phyloP scores from a whole-genome alignment of 306 rosid genomes.

The Spatholobus suberectus region DNA sequence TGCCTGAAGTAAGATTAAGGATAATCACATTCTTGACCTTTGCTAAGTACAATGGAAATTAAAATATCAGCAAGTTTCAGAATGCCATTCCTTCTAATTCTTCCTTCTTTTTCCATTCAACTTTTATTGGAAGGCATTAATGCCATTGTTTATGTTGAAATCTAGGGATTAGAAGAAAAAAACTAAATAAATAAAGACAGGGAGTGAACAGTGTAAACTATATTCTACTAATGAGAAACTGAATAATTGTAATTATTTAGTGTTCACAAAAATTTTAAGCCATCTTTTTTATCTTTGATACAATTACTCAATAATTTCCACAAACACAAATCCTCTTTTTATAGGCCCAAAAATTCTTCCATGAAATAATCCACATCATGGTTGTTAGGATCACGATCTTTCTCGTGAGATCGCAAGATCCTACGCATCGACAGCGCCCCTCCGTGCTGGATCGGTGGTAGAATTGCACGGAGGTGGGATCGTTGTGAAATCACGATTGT shows the following conservation, averaged over 20 bases:
- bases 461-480: too few relatives aligned
- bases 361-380: not conserved
- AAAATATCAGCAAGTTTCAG: conserved; percentile 32
- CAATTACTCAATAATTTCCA: not conserved
- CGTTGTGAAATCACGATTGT: too few relatives aligned
- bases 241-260: not conserved
- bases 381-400: too few relatives aligned
- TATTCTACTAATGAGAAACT: not conserved
- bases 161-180: not conserved
- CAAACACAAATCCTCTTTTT: not conserved
- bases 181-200: not conserved
- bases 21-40: conserved; percentile 27
- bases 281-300: not conserved
- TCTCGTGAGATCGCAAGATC: too few relatives aligned
- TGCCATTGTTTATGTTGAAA: conserved; percentile 8
- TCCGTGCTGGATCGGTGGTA: too few relatives aligned
- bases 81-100: conserved; percentile 2
- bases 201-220: not conserved
- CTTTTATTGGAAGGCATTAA: not conserved
- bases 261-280: not conserved
- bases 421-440: too few relatives aligned
- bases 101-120: conserved; percentile 22
- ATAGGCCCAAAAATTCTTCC: not conserved
- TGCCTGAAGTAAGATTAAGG: conserved; percentile 59
- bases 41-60: conserved; percentile 8